These are phyloP conservation scores for Apiospora marii DNA, from an alignment of 2,329 filamentous ascomycete genomes.

Conservation along the genomic window DNA sequence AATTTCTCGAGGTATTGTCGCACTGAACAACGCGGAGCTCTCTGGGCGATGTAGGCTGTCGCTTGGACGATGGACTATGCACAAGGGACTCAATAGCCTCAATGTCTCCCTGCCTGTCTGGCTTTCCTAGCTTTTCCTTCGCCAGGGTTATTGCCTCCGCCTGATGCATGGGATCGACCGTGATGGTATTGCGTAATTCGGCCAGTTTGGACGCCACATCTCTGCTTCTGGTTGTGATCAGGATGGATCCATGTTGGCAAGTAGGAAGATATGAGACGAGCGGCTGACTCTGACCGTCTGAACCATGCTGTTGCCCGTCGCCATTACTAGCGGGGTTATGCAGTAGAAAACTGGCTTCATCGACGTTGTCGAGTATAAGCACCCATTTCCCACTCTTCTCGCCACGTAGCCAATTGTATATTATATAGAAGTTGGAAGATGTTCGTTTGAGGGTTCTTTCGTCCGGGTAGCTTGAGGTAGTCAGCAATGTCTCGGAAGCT, in stretches of 20 bases:
- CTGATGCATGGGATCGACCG: conserved; percentile 39
- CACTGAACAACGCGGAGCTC: conserved; percentile 40
- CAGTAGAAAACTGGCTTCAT: conserved; percentile 42
- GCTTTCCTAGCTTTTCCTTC: conserved; percentile 36
- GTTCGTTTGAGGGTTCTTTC: conserved; percentile 36
- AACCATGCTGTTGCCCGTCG: not conserved
- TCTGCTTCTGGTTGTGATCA: conserved; percentile 38
- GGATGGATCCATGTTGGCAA: conserved; percentile 40
- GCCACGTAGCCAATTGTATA: conserved; percentile 44
- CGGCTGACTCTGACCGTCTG: conserved; percentile 16
- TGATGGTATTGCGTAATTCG: conserved; percentile 34
- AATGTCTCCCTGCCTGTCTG: conserved; percentile 35
- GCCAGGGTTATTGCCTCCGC: conserved; percentile 41
- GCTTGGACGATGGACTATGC: too few relatives aligned
- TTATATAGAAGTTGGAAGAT: conserved; percentile 37
- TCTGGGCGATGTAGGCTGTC: conserved; percentile 42
- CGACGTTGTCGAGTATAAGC: conserved; percentile 48
- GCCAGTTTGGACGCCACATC: conserved; percentile 33
- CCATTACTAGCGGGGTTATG: conserved; percentile 26
- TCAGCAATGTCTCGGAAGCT: conserved; percentile 43
- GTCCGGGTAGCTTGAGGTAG: conserved; percentile 36
- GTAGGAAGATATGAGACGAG: conserved; percentile 40
- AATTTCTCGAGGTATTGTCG: conserved; percentile 49
- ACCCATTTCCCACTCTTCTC: conserved; percentile 42
- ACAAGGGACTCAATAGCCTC: too few relatives aligned